phyloP scores from a whole-genome alignment of 179 eudicot species.

The Nepenthes alata region DNA sequence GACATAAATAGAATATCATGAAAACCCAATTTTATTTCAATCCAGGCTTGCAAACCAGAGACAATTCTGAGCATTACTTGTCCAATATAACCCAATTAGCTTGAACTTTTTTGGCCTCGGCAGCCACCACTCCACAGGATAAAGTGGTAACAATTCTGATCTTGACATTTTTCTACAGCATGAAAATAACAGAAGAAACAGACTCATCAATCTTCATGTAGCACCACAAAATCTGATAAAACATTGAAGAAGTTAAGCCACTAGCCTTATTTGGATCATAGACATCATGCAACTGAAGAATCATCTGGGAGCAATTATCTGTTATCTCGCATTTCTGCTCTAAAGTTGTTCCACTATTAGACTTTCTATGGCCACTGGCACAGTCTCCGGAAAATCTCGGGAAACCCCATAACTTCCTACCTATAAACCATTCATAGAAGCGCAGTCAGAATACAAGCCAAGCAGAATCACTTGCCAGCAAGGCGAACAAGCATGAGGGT shows the following conservation, averaged over 20 bases:
- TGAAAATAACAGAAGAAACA: neutral
- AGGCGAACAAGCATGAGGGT: too few species aligned
- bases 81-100: constrained; percentile 89
- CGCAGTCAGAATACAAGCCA: neutral
- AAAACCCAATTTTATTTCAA: neutral
- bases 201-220: constrained; percentile 4
- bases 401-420: constrained; percentile 74
- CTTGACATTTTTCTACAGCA: constrained; percentile 68
- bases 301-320: constrained; percentile 89
- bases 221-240: neutral
- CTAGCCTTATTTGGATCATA: constrained; percentile 74
- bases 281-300: constrained; percentile 84
- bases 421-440: constrained; percentile 16
- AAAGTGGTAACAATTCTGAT: constrained; percentile 63
- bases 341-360: constrained; percentile 39
- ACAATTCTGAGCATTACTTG: constrained; percentile 41
- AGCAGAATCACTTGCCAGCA: too few species aligned
- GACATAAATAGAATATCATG: neutral
- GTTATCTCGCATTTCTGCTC: constrained; percentile 74
- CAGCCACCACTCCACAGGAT: constrained; percentile 74
- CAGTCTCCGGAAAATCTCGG: constrained; percentile 96
- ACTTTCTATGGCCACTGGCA: constrained; percentile 62
- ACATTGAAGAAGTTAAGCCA: neutral
- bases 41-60: neutral
- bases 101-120: constrained; percentile 62